A percentile compares a stretch with the other conserved stretches of the same genome.
These are phyloP conservation scores for Wickerhamiella shivajii DNA, from an alignment of 805 yeast genomes.

Conservation along the genomic window DNA sequence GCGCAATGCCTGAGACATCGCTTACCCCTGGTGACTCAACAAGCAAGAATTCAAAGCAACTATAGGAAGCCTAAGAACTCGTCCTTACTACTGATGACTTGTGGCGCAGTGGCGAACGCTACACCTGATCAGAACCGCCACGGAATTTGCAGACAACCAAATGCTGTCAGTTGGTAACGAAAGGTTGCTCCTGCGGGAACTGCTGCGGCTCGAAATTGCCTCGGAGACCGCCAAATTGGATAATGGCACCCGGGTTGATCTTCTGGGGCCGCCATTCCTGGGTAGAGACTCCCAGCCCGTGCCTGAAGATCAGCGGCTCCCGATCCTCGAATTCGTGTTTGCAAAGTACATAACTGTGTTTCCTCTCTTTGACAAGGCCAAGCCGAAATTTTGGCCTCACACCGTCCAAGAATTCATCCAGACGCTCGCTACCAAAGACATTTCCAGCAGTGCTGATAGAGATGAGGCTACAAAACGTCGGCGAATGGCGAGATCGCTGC, in stretches of 20 bases:
- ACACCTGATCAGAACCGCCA: too few species aligned
- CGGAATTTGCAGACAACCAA: too few species aligned
- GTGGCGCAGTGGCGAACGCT: too few species aligned
- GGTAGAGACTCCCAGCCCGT: slow-evolving; percentile 3
- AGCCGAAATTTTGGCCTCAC: slow-evolving; percentile 60
- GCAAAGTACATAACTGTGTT: slow-evolving; percentile 47
- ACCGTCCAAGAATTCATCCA: slow-evolving; percentile 74
- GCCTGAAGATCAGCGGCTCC: slow-evolving; percentile 31
- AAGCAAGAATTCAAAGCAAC: too few species aligned
- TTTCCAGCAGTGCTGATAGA: slow-evolving; percentile 62
- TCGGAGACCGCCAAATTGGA: slow-evolving; percentile 47
- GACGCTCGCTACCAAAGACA: slow-evolving; percentile 53
- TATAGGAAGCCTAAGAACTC: too few species aligned
- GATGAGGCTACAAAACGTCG: slow-evolving; percentile 60
- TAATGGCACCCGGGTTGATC: slow-evolving; percentile 46
- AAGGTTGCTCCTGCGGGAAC: slow-evolving; percentile 75
- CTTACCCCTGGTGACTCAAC: too few species aligned
- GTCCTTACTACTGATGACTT: too few species aligned
- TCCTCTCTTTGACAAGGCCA: slow-evolving; percentile 43
- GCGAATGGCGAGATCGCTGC: slow-evolving; percentile 45
- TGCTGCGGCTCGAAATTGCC: slow-evolving; percentile 46
- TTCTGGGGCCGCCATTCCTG: slow-evolving; percentile 68
- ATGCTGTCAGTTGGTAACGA: too few species aligned
- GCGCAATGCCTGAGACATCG: too few species aligned
- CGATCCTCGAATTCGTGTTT: slow-evolving; percentile 55